These are phyloP conservation scores for Aeschynomene evenia DNA, from an alignment of 306 rosid species.

Conservation along the genomic window DNA sequence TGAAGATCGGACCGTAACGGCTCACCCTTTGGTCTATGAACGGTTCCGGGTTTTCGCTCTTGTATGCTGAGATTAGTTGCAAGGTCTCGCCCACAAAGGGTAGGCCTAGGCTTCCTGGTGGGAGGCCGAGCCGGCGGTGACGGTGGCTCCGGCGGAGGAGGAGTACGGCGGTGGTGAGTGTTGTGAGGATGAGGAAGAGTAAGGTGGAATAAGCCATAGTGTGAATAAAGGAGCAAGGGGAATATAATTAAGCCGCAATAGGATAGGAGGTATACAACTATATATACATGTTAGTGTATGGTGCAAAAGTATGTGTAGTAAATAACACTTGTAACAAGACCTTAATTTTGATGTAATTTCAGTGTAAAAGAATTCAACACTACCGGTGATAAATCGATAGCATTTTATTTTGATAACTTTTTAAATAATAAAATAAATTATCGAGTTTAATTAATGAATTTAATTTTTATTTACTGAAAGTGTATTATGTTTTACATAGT, in stretches of 20 bases:
- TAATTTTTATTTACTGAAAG: too few species aligned
- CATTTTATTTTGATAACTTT: too few species aligned
- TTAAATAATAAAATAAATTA: too few species aligned
- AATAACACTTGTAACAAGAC: too few species aligned
- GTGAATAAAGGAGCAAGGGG: not conserved
- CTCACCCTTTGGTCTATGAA: conserved; percentile 77
- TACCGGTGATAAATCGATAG: too few species aligned
- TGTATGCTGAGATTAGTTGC: conserved; percentile 85
- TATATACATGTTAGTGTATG: not conserved
- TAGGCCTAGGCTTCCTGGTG: conserved; percentile 79
- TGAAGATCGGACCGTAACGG: conserved; percentile 79
- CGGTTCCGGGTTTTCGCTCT: conserved; percentile 91
- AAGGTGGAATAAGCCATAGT: conserved; percentile 49
- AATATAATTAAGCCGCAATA: not conserved
- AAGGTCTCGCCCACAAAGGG: conserved; percentile 82
- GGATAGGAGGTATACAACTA: not conserved
- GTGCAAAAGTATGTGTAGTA: not conserved
- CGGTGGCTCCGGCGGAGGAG: conserved; percentile 43
- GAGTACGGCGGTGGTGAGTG: conserved; percentile 20
- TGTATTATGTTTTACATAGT: too few species aligned
- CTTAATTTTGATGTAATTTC: too few species aligned
- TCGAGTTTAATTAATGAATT: too few species aligned
- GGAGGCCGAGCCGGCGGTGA: conserved; percentile 48
- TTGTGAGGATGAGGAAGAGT: not conserved
- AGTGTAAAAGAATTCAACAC: too few species aligned